Conservation (phyloP, 352 stramenopile species). For the Saprolegnia diclina region DNA sequence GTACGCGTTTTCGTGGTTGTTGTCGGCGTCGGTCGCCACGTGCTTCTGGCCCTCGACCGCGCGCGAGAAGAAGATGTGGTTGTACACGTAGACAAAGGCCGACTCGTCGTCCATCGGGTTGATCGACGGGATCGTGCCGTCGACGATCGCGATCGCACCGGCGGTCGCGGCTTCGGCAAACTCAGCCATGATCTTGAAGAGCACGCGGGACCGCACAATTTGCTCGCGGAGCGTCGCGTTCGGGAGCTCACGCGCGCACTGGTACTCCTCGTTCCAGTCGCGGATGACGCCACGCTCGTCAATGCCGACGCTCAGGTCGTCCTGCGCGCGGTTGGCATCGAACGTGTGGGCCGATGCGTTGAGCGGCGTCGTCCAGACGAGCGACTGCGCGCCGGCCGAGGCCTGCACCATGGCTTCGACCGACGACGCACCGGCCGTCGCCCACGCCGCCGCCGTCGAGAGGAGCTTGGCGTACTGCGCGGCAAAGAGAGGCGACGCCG, state of each 20-base stretch:
- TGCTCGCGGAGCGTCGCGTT: slow-evolving; percentile 78
- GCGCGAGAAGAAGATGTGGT: slow-evolving; percentile 97
- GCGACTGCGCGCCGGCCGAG: slow-evolving; percentile 64
- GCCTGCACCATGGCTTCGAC: slow-evolving; percentile 84
- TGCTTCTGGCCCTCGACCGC: slow-evolving; percentile 86
- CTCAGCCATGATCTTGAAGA: slow-evolving; percentile 94
- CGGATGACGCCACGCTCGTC: slow-evolving; percentile 87
- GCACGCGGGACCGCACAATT: slow-evolving; percentile 88
- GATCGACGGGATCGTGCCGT: slow-evolving; percentile 93
- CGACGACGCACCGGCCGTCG: slow-evolving; percentile 67
- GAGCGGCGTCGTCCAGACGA: slow-evolving; percentile 63
- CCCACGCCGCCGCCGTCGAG: slow-evolving; percentile 63
- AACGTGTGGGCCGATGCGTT: slow-evolving; percentile 49
- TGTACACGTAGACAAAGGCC: slow-evolving; percentile 95
- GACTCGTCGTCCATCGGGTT: slow-evolving; percentile 93
- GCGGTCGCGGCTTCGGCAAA: slow-evolving; percentile 91
- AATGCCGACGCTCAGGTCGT: slow-evolving; percentile 90
- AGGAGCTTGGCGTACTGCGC: slow-evolving; percentile 67
- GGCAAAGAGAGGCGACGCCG: slow-evolving; percentile 67
- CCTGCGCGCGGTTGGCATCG: slow-evolving; percentile 82
- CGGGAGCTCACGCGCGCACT: slow-evolving; percentile 84
- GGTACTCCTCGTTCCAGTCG: slow-evolving; percentile 98
- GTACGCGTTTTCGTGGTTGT: slow-evolving; percentile 56
- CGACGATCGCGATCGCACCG: slow-evolving; percentile 88
- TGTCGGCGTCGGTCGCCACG: slow-evolving; percentile 38